These are phyloP conservation scores for Thraustochytrium striatum DNA, from an alignment of 352 stramenopile genomes.

Conservation along the genomic window DNA sequence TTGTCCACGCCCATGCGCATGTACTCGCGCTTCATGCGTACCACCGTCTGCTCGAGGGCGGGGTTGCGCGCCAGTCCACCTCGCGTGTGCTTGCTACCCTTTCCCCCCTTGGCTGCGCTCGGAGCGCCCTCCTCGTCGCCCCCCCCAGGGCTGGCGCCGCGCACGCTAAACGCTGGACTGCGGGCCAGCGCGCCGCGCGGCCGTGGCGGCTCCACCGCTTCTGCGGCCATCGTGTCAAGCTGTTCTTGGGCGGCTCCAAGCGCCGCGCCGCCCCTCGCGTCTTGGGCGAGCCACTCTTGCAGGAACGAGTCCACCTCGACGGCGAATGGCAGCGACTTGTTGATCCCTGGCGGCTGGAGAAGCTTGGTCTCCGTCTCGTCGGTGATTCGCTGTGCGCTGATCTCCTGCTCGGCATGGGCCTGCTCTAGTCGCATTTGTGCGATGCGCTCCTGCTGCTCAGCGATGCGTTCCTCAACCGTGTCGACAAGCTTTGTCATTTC, in stretches of 20 bases:
- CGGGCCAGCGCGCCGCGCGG: too few species aligned
- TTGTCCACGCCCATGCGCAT: conserved; percentile 7
- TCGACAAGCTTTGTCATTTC: conserved; percentile 12
- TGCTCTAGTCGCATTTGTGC: not conserved
- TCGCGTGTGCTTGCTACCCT: too few species aligned
- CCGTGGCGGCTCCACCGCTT: too few species aligned
- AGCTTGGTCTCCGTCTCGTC: conserved; percentile 23
- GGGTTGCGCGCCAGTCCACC: too few species aligned
- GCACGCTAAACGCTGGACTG: too few species aligned
- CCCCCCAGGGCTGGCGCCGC: too few species aligned
- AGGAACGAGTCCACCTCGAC: conserved; percentile 32
- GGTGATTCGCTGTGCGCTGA: not conserved
- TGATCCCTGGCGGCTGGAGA: not conserved
- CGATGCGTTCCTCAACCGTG: not conserved
- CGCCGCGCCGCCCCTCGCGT: not conserved
- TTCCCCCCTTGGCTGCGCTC: too few species aligned
- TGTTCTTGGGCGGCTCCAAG: not conserved
- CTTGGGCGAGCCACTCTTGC: conserved; percentile 36
- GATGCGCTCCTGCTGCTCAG: conserved; percentile 16
- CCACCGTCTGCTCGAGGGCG: conserved; percentile 13
- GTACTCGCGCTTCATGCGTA: conserved; percentile 9
- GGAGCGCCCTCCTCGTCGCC: too few species aligned
- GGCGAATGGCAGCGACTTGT: conserved; percentile 26
- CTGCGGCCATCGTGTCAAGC: too few species aligned
- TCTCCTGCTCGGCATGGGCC: conserved; percentile 15